Percentiles rank a stretch among this genome's conserved stretches.
Conservation (phyloP, 2,329 filamentous ascomycete genomes). For the Aspergillus sp. region DNA sequence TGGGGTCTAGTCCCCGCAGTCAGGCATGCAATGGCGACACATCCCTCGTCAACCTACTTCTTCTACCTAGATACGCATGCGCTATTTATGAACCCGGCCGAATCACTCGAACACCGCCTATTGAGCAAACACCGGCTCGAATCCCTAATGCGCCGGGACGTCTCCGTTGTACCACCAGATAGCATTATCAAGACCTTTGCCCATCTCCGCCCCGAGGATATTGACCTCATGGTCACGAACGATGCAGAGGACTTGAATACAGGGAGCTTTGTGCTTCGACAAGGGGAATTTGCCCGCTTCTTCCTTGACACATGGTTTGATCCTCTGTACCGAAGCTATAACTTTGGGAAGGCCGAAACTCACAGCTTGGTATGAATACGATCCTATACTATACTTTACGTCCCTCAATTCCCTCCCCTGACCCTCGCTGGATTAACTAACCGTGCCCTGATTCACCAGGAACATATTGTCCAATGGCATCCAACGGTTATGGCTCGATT, state of each 20-base stretch:
- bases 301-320: conserved; percentile 96
- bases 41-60: conserved; percentile 74
- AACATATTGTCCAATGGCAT: conserved; percentile 94
- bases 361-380: conserved; percentile 73
- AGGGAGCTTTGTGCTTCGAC: conserved; percentile 75
- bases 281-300: conserved; percentile 88
- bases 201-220: conserved; percentile 72
- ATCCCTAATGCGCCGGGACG: conserved; percentile 77
- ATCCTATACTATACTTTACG: not conserved
- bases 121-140: conserved; percentile 68
- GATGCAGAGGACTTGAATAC: conserved; percentile 76
- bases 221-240: conserved; percentile 81
- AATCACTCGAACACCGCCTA: conserved; percentile 69
- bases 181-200: conserved; percentile 94
- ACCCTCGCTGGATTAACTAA: conserved; percentile 27
- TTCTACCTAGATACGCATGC: conserved; percentile 86
- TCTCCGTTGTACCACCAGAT: conserved; percentile 87
- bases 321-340: conserved; percentile 88
- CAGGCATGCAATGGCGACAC: conserved; percentile 81
- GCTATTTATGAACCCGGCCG: conserved; percentile 80
- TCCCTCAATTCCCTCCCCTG: not conserved
- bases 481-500: conserved; percentile 90
- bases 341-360: conserved; percentile 90
- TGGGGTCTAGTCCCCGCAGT: conserved; percentile 75
- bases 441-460: conserved; percentile 48